Evolutionary conservation across 108 stramenopile species (phyloP).

Genomic region (Cyclostephanos invisitatus): DNA sequence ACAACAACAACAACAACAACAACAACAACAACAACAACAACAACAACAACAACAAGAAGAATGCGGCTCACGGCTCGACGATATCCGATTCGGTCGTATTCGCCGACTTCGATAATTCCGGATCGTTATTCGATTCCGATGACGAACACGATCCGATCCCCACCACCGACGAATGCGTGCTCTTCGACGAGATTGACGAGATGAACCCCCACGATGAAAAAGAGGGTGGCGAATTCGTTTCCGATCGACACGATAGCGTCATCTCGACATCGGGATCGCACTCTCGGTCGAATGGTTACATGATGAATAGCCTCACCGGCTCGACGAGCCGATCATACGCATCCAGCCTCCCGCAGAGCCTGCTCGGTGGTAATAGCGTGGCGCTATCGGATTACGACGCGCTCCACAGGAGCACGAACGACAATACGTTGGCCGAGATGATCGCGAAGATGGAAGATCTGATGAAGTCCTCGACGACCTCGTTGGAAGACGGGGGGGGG

Average conservation of each 20-base stretch:
- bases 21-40: too few relatives aligned
- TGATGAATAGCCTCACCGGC: too few relatives aligned
- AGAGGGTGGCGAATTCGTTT: conserved; percentile 22
- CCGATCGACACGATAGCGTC: conserved; percentile 10
- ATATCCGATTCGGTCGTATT: conserved; percentile 32
- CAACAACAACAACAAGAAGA: too few relatives aligned
- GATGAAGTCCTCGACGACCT: not conserved
- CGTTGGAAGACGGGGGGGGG: not conserved
- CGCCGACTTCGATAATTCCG: conserved; percentile 4
- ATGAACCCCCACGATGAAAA: conserved; percentile 24
- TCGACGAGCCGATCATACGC: not conserved
- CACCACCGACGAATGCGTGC: conserved; percentile 2
- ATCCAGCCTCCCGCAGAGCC: not conserved
- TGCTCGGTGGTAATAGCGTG: not conserved
- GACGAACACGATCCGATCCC: not conserved
- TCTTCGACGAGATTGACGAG: conserved; percentile 33
- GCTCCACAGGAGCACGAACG: conserved; percentile 5
- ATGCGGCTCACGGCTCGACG: not conserved
- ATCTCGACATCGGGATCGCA: not conserved
- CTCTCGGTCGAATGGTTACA: not conserved
- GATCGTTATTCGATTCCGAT: not conserved
- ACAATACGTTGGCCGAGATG: conserved; percentile 12
- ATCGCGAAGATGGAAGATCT: conserved; percentile 1
- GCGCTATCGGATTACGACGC: conserved; percentile 14
- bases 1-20: too few relatives aligned